Evolutionary conservation across 2,329 filamentous ascomycete species (phyloP), one percentile per base, ranked within the genome.

Genomic region (Aspergillus unguis): DNA sequence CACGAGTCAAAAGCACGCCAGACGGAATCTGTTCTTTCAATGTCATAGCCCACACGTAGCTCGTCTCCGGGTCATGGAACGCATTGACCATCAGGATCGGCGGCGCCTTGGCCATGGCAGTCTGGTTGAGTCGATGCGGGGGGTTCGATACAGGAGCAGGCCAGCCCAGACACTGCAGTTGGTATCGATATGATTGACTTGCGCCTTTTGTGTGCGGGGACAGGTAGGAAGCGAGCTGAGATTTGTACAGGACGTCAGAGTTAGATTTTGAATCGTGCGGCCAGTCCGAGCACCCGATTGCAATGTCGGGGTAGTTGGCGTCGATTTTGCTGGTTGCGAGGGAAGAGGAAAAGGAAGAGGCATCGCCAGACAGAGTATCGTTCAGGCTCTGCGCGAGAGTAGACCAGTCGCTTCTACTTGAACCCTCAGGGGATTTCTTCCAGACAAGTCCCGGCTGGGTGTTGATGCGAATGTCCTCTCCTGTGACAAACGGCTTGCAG

Each of bases 21-120:
- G 70, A 71, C 38, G 62, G 58, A 9, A 67, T 59, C 54, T 72
- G 62, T 54, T 65, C 66, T 43, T 61, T 62, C 44, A 75, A 57
- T 1, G 68, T 65, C 17, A 65, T 56, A 41, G 70, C 73, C 69
- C 71, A 75, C 17, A 63, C 59, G 47, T 71, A 69, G 26, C 67
- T 66, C 2, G 74, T 76, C 32, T 64, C 67, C 2, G 75, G 74
- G 58, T 78, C 75, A 51, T 65, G 65, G 2, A 68, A 62, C 8
- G 71, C 63, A 51, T 73, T 75, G 4, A 73, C 67, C 53, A 73
- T 56, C 45, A 78, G 57, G 31, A 77, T 67, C 11, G 65, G 63
- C 4, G 65, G 54, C 1, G 47, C 47, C 10, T 29, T 43, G 1
- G 47, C 47, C 47, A 49, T 49, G 25, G 29, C 31, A 6, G 64